Base-by-base conservation (phyloP, 192 early-diverging fungal genomes). In the Chytriomyces confervae region DNA sequence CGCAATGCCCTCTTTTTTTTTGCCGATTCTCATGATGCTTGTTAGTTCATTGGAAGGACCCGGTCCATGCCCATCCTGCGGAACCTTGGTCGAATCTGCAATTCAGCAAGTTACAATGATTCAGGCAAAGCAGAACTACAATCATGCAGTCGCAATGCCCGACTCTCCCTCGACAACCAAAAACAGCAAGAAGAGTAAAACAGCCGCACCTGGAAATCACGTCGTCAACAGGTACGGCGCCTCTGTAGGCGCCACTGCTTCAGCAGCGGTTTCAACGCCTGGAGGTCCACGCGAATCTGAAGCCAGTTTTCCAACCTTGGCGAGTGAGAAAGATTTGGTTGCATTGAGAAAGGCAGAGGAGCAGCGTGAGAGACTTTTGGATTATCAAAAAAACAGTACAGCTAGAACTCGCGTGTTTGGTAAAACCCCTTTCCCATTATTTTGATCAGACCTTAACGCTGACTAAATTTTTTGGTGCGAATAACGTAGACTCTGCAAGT, bases 381-480 rank as follows among this genome's bases (percentile, higher is more conserved):
- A 86, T 20, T 87, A 77, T 61, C 81, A 87, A 51, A 47, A 79
- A 6, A 84, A 87, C 65, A 78, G 81, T 60, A 66, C 75, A 9
- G 82, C 80, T 6, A 57, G 86, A 45, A 87, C 86, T 29, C 66
- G 77, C 51, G 86, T 87, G n/a, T 76, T 79, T 74, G 85, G 85
- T 86, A 69, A 46, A 81, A 16, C 29, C 53, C 20, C 23, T n/a
- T 47, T 16, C 48, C n/a, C 65, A 27, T 29, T 57, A 16, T 70
- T 43, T 36, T 36, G 29, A 36, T 76, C 46, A 46, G 2, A 43
- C 53, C 16, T 61, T 74, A 16, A 24, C 10, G 24, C 11, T 9
- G 20, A 60, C 24, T 23, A 45, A 47, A n/a, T n/a, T 75, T 75
- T 66, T 61, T 9, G 66, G n/a, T 0, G 2, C 50, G 80, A 18